Base-by-base conservation (phyloP, 768 basidiomycete species). In the Panaeolus papilionaceus region DNA sequence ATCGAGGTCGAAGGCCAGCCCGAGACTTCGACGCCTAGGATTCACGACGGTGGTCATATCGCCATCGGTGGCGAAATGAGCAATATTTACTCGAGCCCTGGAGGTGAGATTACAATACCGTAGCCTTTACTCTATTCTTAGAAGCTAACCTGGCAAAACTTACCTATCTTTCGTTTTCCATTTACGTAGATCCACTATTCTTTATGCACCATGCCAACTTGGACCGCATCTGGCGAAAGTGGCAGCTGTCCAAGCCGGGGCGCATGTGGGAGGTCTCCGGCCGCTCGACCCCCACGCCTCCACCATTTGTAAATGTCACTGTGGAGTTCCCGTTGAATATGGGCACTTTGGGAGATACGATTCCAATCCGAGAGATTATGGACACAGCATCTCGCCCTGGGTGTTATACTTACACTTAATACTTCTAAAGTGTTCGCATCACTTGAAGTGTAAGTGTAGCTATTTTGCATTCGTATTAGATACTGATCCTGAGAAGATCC, bases 211-310 rank as follows among this genome's bases (percentile, higher is more conserved):
- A 83, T 64, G 75, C 77, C 1, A 80, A 80, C 66, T 71, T 83
- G n/a, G 80, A 82, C 63, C 75, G 80, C 18, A 73, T 82, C 8
- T 83, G 81, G 81, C 81, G 80, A 80, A 39, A 68, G 4, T 83
- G 82, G 82, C 81, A 81, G 54, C 66, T 69, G n/a, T 65, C 33
- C 10, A 51, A 63, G 0, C 68, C 65, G 3, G 75, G 79, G 28
- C 65, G 54, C 33, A 14, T 82, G 28, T 75, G 74, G 37, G 79
- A 79, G 16, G 73, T 83, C 4, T 78, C 79, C 1, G 81, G 81
- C 20, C 76, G 75, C 8, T 72, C 79, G 12, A 69, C 70, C 3
- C 64, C 63, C 10, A 74, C 74, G 12, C 78, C 79, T 0, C 54
- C 54, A 12, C 73, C 70, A 18, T 79, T 73, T 62, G 62, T 49